Conservation (phyloP, 139 green algal genomes). For the Spirogloea muscicola region DNA sequence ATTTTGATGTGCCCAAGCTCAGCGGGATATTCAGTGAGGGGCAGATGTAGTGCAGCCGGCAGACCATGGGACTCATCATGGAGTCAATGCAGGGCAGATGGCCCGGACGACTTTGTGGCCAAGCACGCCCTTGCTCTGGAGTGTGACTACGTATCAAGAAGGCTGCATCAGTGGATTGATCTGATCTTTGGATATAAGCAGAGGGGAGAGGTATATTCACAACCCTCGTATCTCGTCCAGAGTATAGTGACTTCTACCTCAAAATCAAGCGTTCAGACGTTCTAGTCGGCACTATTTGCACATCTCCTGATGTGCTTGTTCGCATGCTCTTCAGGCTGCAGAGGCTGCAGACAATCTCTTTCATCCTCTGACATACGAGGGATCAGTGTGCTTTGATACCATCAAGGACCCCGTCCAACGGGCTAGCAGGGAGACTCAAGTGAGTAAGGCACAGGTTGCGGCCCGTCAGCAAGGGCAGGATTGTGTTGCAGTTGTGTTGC, state of each 20-base stretch:
- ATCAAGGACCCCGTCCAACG: slow-evolving; percentile 34
- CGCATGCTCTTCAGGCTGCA: no score
- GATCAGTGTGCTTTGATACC: slow-evolving; percentile 49
- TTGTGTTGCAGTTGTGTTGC: background rate
- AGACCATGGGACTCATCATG: no score
- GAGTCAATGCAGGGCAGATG: slow-evolving; percentile 49
- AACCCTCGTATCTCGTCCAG: no score
- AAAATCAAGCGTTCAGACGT: no score
- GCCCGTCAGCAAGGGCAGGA: background rate
- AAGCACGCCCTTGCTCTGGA: slow-evolving; percentile 54
- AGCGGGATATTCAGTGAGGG: no score
- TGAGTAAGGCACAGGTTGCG: background rate
- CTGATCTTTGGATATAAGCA: slow-evolving; percentile 51
- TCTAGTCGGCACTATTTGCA: no score
- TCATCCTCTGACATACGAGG: slow-evolving; percentile 83
- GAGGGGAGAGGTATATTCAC: background rate
- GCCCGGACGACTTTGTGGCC: slow-evolving; percentile 31
- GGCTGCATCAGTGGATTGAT: slow-evolving; percentile 62
- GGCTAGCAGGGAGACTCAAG: slow-evolving; percentile 48
- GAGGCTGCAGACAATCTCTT: slow-evolving; percentile 84
- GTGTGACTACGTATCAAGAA: slow-evolving; percentile 55
- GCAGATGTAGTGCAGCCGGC: no score
- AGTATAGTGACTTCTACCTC: no score
- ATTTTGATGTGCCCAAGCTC: no score
- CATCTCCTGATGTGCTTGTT: no score